Evolutionary conservation across 768 basidiomycete species (phyloP), one percentile per base, ranked within the genome.

Genomic region (Trametopsis cervina): DNA sequence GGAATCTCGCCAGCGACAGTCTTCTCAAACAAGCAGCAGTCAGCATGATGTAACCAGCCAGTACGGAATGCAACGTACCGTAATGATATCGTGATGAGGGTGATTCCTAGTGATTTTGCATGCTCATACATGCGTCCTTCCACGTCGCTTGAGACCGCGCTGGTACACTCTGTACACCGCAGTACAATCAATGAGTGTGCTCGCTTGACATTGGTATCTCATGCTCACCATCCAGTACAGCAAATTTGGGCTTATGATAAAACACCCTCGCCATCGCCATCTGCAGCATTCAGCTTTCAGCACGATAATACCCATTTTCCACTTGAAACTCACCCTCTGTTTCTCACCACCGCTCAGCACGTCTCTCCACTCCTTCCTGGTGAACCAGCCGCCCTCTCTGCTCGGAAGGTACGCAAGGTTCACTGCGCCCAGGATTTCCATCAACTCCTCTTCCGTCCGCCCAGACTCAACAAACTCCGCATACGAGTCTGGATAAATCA

Each of bases 311-410:
- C 4, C 12, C 4, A 20, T 7, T 4, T 15, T 2, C 15, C 10
- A 27, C 18, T 41, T 29, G 42, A 35, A 5, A 60, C 78, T 33
- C 51, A 87, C 85, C 59, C 94, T 67, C 66, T 98, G 95, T 67
- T 96, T 97, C 76, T 97, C 95, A 0, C 95, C 95, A 0, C 95
- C 95, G 57, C 90, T 93, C 58, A 95, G 68, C 39, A 97, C 90
- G 66, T 96, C 91, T 54, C 91, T 78, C 94, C 94, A 98, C 64
- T 97, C 94, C 66, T 96, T 97, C 60, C 85, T 69, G 22, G 90
- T 85, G 51, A 72, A 73, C 81, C 90, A 89, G 0, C 94, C 93
- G 0, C 95, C 94, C 63, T 96, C 95, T 22, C 95, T 69, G 39
- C 76, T 76, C 2, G 90, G 87, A 20, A 97, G 63, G 62, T 97